phyloP scores from a whole-genome alignment of 139 green algal genomes.

The Pycnococcus provasolii region DNA sequence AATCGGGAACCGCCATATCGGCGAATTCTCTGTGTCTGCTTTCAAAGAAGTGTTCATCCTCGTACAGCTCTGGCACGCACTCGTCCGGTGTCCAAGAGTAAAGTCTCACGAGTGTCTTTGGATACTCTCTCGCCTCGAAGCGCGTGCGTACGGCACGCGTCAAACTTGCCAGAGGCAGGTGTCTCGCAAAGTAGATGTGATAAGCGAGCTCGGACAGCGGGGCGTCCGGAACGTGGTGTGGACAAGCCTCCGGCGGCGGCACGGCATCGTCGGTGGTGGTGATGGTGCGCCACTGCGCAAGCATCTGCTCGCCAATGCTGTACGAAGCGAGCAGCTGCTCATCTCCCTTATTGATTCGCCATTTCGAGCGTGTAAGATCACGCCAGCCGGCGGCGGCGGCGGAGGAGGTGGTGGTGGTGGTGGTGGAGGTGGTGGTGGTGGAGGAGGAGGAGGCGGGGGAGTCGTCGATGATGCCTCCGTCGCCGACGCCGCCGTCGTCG shows the following conservation, averaged over 20 bases:
- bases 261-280: background rate
- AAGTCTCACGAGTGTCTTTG: background rate
- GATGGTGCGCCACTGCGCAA: too few species aligned
- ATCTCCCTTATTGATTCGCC: slow-evolving; percentile 4
- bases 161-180: background rate
- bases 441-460: background rate
- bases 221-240: background rate
- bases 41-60: slow-evolving; percentile 1
- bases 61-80: background rate
- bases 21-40: background rate
- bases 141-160: background rate
- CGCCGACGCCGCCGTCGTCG: too few species aligned
- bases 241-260: background rate
- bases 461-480: background rate
- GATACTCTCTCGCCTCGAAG: slow-evolving; percentile 5
- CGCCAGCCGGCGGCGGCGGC: background rate
- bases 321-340: background rate
- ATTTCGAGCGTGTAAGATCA: slow-evolving; percentile 9
- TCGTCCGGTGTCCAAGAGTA: slow-evolving; percentile 3
- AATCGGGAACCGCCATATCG: background rate
- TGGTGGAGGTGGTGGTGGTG: background rate
- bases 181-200: background rate
- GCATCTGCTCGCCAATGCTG: background rate
- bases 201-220: slow-evolving; percentile 1
- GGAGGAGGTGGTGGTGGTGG: background rate